These are phyloP conservation scores for Exophiala spinifera DNA, from an alignment of 2,329 filamentous ascomycete genomes.

Conservation along the genomic window DNA sequence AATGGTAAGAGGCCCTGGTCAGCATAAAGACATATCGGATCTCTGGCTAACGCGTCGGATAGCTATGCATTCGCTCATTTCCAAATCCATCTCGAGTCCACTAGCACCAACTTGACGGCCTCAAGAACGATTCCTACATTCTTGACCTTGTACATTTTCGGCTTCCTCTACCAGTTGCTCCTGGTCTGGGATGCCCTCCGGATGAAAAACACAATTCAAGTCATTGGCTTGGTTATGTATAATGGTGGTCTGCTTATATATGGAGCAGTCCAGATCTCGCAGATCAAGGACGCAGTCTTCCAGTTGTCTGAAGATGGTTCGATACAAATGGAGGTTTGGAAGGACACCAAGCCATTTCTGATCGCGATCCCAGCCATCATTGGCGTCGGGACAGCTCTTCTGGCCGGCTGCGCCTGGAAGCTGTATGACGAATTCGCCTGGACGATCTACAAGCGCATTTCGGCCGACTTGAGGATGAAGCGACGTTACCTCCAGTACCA, in stretches of 20 bases:
- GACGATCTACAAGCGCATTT: slow-evolving; percentile 99
- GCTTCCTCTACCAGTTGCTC: slow-evolving; percentile 86
- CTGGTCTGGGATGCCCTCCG: slow-evolving; percentile 91
- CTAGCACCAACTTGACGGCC: slow-evolving; percentile 41
- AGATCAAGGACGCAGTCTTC: slow-evolving; percentile 72
- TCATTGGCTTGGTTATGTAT: slow-evolving; percentile 91
- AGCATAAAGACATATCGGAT: not conserved
- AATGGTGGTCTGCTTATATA: slow-evolving; percentile 91
- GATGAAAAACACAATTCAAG: slow-evolving; percentile 96
- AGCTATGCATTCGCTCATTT: slow-evolving; percentile 91
- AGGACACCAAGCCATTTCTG: slow-evolving; percentile 68
- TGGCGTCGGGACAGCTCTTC: slow-evolving; percentile 66
- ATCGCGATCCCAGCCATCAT: slow-evolving; percentile 84
- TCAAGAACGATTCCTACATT: slow-evolving; percentile 82
- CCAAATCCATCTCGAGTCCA: slow-evolving; percentile 54
- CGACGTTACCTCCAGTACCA: slow-evolving; percentile 94
- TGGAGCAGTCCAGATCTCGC: slow-evolving; percentile 85
- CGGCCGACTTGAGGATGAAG: slow-evolving; percentile 94
- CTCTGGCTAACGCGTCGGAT: not conserved
- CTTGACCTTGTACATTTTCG: slow-evolving; percentile 93
- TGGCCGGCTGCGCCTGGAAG: slow-evolving; percentile 84
- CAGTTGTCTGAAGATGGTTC: slow-evolving; percentile 48
- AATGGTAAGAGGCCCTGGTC: slow-evolving; percentile 62
- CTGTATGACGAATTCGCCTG: slow-evolving; percentile 98
- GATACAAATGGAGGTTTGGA: slow-evolving; percentile 62